Evolutionary conservation across 2,329 filamentous ascomycete species (phyloP).

Genomic region (Trichophyton simii): DNA sequence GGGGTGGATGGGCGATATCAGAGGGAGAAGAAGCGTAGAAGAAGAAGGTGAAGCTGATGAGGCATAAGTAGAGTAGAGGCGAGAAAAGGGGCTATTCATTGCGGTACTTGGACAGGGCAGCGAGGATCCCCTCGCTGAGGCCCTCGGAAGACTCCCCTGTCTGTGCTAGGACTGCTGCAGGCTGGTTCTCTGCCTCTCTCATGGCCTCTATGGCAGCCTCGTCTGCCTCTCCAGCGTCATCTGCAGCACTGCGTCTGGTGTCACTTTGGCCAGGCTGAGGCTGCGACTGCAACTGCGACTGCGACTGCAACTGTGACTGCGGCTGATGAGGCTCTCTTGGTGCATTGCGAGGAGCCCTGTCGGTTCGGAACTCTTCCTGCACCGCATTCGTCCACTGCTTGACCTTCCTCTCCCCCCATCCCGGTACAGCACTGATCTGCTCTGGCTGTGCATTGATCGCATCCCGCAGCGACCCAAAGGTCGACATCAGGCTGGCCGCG

Average conservation of each 20-base stretch:
- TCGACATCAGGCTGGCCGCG: slow-evolving; percentile 75
- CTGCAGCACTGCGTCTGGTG: too few relatives aligned
- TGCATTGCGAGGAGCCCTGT: slow-evolving; percentile 24
- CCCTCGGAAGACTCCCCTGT: slow-evolving; percentile 18
- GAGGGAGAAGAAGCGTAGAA: background rate
- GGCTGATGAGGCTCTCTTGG: background rate
- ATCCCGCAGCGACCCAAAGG: slow-evolving; percentile 77
- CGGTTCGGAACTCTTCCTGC: slow-evolving; percentile 69
- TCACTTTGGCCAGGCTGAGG: background rate
- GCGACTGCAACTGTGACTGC: background rate
- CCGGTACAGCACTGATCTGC: slow-evolving; percentile 69
- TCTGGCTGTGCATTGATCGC: slow-evolving; percentile 82
- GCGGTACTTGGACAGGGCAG: slow-evolving; percentile 45
- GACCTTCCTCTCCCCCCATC: slow-evolving; percentile 94
- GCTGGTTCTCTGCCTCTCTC: slow-evolving; percentile 12
- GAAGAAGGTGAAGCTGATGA: background rate
- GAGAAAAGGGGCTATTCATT: slow-evolving; percentile 14
- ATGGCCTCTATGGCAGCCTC: slow-evolving; percentile 34
- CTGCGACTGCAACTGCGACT: background rate
- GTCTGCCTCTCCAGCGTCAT: slow-evolving; percentile 23
- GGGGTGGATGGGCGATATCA: background rate
- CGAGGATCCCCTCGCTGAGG: slow-evolving; percentile 47
- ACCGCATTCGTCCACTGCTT: slow-evolving; percentile 71
- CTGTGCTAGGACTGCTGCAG: slow-evolving; percentile 9
- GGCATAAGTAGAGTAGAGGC: background rate